Base-by-base conservation (phyloP, 495 filamentous ascomycete genomes). In the Penicillium manginii region DNA sequence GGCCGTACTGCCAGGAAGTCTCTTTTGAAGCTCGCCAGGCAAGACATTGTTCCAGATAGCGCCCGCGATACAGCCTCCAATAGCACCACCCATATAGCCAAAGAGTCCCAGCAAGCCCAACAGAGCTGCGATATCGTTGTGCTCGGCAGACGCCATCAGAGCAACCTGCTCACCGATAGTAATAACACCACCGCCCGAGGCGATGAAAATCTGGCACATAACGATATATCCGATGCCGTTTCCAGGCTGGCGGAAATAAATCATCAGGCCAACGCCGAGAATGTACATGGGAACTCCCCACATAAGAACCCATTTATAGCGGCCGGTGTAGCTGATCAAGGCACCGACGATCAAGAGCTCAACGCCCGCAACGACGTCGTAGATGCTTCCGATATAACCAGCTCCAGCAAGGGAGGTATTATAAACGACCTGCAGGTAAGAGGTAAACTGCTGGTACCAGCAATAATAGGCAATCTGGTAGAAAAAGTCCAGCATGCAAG, bases 201-300 rank as follows among this genome's bases (percentile, higher is more conserved):
- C 82, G 62, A 91, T 86, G 73, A 90, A 84, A 65, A 92, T 85
- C 70, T 92, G 83, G 61, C 82, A 87, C 83, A 90, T 87, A 63
- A 90, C 75, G 23, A 92, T 76, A 63, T 87, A 89, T 11, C 86
- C 88, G 39, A 91, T 71, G 40, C 72, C 60, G n/a, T 70, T 71
- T 48, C 79, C 74, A 37, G 83, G 78, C 18, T 84, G 80, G 23
- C 89, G 86, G 82, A 90, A 91, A 61, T 75, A 78, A 65, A 80
- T 88, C 79, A 90, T 82, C 46, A 89, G 79, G 21, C 88, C 83
- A 9, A 64, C 55, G 33, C 64, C 79, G 33, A 89, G 78, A 47
- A 88, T 77, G 57, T 82, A 78, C 17, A 90, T 68, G 1, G 87
- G 84, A 2, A 90, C 66, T 54, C 77, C 84, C 62, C 83, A 79